Evolutionary conservation across 306 rosid genomes (phyloP).

Genomic region (Pueraria montana): DNA sequence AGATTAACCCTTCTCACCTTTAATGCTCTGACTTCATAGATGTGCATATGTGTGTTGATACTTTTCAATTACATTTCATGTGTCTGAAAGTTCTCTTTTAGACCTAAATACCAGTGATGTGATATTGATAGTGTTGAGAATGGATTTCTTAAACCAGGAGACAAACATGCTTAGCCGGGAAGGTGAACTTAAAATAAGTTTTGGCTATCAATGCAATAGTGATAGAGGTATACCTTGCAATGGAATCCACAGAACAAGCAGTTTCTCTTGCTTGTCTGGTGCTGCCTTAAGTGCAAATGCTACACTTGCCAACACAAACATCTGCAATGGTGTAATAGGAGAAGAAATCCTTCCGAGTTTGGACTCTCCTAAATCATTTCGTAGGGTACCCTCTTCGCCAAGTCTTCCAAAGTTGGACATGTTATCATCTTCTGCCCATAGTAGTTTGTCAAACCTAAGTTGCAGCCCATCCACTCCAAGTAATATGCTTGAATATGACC

Average conservation of each 20-base stretch:
- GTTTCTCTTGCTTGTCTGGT: slow-evolving; percentile 97
- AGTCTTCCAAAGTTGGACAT: slow-evolving; percentile 83
- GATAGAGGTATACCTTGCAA: slow-evolving; percentile 54
- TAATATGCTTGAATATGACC: slow-evolving; percentile 65
- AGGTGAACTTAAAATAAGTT: slow-evolving; percentile 90
- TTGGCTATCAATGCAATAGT: slow-evolving; percentile 91
- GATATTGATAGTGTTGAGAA: slow-evolving; percentile 48
- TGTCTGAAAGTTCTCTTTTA: too few relatives aligned
- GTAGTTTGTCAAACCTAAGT: slow-evolving; percentile 87
- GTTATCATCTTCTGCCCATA: slow-evolving; percentile 82
- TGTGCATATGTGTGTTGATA: not conserved
- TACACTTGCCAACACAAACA: slow-evolving; percentile 97
- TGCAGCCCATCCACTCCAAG: slow-evolving; percentile 88
- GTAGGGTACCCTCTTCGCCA: slow-evolving; percentile 82
- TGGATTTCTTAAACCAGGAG: slow-evolving; percentile 48
- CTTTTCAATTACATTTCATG: slow-evolving; percentile 3
- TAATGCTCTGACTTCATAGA: not conserved
- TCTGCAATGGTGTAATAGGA: slow-evolving; percentile 96
- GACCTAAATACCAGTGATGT: not conserved
- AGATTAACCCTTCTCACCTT: not conserved
- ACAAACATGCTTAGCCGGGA: slow-evolving; percentile 67
- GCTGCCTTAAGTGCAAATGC: slow-evolving; percentile 98
- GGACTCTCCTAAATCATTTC: slow-evolving; percentile 97
- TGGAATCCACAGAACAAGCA: slow-evolving; percentile 75
- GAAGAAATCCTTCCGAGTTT: slow-evolving; percentile 95